Evolutionary conservation across 2,329 filamentous ascomycete species (phyloP), one percentile per base, ranked within the genome.

Genomic region (Fusarium nematophilum): DNA sequence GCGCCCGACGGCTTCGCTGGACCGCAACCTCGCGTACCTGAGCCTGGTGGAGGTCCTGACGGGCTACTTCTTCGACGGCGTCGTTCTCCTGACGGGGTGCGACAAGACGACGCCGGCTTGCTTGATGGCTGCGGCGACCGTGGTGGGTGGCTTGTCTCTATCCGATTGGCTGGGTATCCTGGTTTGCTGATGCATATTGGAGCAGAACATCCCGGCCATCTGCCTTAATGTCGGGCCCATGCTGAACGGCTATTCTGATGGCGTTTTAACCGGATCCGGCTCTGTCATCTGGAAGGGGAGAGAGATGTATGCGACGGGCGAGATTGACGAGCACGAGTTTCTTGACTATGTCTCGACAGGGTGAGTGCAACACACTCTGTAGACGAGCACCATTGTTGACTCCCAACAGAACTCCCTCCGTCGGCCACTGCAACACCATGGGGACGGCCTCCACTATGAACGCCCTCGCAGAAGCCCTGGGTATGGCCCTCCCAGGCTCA

Each of bases 361-460:
- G 36, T 39, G 13, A 39, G 36, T 5, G 53, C 70, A 5, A n/a
- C 4, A n/a, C 26, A 8, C 5, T 14, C 5, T 5, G 9, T 14
- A 6, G 9, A 26, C 10, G 21, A 26, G 13, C 6, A 8, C 7
- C 13, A 26, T 4, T 8, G 9, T 39, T 39, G 18, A 39, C 11
- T 13, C 5, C 11, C 8, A 40, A 26, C 23, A 69, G 78, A 18
- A 78, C 79, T 9, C 80, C 78, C 2, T 81, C 76, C 2, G 77
- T 72, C 6, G 81, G 78, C 30, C 79, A 81, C 58, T 83, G 81
- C 65, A 83, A 83, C 63, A 83, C 80, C 13, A 83, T 83, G 81
- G 80, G 81, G 40, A 83, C 81, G 13, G 81, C 81, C 3, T 80
- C 78, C 6, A 83, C 80, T 1, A 82, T 83, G 79, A 83, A 83